phyloP scores from a whole-genome alignment of 495 filamentous ascomycete genomes.

The Symbiotaphrina buchneri region DNA sequence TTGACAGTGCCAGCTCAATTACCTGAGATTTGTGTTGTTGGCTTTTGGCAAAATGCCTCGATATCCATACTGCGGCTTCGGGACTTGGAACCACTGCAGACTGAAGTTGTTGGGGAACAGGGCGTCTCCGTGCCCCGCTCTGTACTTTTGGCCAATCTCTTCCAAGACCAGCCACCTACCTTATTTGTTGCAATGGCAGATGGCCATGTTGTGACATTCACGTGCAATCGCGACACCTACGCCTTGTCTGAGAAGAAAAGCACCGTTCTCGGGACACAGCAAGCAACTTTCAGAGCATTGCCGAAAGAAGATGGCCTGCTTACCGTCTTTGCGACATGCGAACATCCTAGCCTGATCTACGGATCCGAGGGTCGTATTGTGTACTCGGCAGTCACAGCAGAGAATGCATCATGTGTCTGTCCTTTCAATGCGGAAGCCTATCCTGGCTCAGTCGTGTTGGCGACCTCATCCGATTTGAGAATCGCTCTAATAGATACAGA shows the following conservation, averaged over 20 bases:
- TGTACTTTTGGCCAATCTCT: slow-evolving; percentile 51
- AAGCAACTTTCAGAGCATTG: slow-evolving; percentile 57
- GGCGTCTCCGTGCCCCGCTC: slow-evolving; percentile 58
- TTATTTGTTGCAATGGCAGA: slow-evolving; percentile 90
- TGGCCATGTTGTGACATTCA: slow-evolving; percentile 74
- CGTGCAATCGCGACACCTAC: slow-evolving; percentile 31
- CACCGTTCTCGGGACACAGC: slow-evolving; percentile 67
- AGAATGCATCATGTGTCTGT: slow-evolving; percentile 59
- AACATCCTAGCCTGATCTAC: slow-evolving; percentile 85
- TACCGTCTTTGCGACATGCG: slow-evolving; percentile 84
- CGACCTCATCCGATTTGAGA: slow-evolving; percentile 52
- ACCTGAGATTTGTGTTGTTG: slow-evolving; percentile 40
- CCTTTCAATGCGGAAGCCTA: slow-evolving; percentile 65
- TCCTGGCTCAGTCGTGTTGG: slow-evolving; percentile 58
- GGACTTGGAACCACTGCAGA: slow-evolving; percentile 36
- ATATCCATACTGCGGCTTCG: slow-evolving; percentile 46
- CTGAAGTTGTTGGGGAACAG: slow-evolving; percentile 24
- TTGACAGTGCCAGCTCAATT: slow-evolving; percentile 34
- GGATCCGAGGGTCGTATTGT: slow-evolving; percentile 68
- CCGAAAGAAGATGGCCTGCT: slow-evolving; percentile 37
- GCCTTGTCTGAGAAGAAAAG: slow-evolving; percentile 50
- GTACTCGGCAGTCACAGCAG: slow-evolving; percentile 89
- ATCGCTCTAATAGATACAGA: slow-evolving; percentile 68
- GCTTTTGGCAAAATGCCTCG: slow-evolving; percentile 60
- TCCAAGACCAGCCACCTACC: slow-evolving; percentile 38